Base-by-base conservation (phyloP, 2,329 filamentous ascomycete species). In the Arthrinium phaeospermum region DNA sequence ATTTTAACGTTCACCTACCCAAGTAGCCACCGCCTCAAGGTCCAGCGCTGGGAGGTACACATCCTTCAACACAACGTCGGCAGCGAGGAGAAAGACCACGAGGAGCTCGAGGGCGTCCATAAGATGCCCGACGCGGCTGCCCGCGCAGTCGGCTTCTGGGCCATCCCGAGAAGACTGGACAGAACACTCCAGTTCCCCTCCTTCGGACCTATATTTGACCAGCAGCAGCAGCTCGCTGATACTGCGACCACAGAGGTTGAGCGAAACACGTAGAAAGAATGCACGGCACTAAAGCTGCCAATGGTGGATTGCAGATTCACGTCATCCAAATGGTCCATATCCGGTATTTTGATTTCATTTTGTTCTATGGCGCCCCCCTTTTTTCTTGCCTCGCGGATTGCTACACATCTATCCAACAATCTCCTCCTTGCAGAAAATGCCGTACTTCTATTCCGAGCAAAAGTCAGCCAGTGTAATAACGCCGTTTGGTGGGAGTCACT, bases 371-470 rank as follows among this genome's bases (percentile, higher is more conserved):
- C 53, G 34, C 53, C 53, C 30, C 10, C 4, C 22, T 37, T 22
- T 19, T 34, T 16, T 7, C 4, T 34, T 22, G 3, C 12, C 22
- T 16, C 19, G 19, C 22, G 19, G 12, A 24, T 2, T 14, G 30
- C 71, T 70, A 51, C 41, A 24, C 16, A 53, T 72, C 68, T 75
- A 76, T 34, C 51, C 72, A 41, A 77, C 24, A 12, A 74, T 69
- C 72, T 77, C 69, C 67, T 77, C 76, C 70, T 76, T 75, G 57
- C 74, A 75, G 47, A 88, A 83, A 74, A 93, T 92, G 1, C 85
- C 89, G 80, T 91, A 92, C 44, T 82, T 83, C 70, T 51, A 27
- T 24, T 27, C 27, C n/a, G 49, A 51, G 37, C 24, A 49, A 70
- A 57, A 7, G 27, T 13, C 45, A 53, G 24, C 16, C 68, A 27